Conservation (phyloP, 169 alveolate species). For the Eimeria mitis region DNA sequence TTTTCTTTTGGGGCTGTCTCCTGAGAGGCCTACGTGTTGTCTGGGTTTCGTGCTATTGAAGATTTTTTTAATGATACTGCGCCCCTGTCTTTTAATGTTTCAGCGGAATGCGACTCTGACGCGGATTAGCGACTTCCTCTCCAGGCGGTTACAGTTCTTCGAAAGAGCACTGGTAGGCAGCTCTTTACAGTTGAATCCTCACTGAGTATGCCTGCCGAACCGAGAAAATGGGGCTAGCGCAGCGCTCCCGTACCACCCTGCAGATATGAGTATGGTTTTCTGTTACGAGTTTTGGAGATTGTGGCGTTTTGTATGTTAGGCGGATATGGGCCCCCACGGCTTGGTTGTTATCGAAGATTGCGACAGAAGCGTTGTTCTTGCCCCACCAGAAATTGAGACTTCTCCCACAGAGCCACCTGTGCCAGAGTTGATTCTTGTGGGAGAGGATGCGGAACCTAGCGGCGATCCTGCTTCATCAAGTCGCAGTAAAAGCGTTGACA, state of each 20-base stretch:
- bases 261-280: not conserved
- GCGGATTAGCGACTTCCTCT: constrained; percentile 72
- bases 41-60: not conserved
- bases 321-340: constrained; percentile 68
- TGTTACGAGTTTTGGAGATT: not conserved
- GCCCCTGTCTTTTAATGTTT: not conserved
- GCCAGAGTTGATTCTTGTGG: constrained; percentile 1
- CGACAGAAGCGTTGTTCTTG: constrained; percentile 56
- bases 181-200: not conserved
- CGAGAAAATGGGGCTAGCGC: not conserved
- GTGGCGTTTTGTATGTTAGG: not conserved
- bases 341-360: constrained; percentile 65
- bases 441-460: not conserved
- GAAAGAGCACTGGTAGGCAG: constrained; percentile 65
- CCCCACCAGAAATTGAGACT: constrained; percentile 44
- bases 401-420: not conserved
- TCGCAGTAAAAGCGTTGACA: not conserved
- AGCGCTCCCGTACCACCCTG: not conserved
- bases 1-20: not conserved
- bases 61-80: too few relatives aligned
- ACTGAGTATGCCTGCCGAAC: not conserved
- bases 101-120: constrained; percentile 77
- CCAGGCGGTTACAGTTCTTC: constrained; percentile 76
- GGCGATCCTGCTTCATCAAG: not conserved
- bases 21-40: not conserved